Conservation (phyloP, 129 eudicot species). For the Ambrosia artemisiifolia region DNA sequence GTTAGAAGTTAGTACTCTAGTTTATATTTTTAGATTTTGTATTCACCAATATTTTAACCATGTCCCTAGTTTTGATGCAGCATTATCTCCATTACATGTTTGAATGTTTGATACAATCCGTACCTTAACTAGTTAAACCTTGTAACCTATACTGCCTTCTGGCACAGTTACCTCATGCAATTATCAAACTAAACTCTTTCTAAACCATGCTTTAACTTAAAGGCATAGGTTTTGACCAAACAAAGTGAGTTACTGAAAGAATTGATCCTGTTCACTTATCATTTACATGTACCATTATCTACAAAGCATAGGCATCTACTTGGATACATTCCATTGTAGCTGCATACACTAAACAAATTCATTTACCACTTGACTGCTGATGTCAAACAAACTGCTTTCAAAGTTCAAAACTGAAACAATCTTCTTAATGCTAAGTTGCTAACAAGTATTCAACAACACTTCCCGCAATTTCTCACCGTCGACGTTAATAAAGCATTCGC, state of each 20-base stretch:
- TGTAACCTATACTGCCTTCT: not conserved
- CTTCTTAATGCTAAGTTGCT: slow-evolving; percentile 12
- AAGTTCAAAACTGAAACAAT: not conserved
- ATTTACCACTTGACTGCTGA: not conserved
- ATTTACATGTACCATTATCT: not conserved
- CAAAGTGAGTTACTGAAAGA: not conserved
- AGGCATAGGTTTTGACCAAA: not conserved
- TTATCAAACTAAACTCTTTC: not conserved
- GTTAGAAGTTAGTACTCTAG: not conserved
- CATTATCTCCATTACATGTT: not conserved
- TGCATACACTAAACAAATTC: not conserved
- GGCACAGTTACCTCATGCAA: not conserved
- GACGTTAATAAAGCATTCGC: not conserved
- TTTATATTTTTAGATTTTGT: not conserved
- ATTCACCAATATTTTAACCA: not conserved
- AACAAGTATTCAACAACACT: not conserved
- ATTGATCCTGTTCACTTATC: not conserved
- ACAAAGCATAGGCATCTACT: not conserved
- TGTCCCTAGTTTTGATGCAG: not conserved
- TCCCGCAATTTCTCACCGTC: not conserved
- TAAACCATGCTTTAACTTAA: not conserved
- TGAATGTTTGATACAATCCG: not conserved
- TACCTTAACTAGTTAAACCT: not conserved
- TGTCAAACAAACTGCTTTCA: slow-evolving; percentile 4
- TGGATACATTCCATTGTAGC: not conserved